Evolutionary conservation across 805 yeast species (phyloP).

Genomic region (Wickerhamomyces bisporus): DNA sequence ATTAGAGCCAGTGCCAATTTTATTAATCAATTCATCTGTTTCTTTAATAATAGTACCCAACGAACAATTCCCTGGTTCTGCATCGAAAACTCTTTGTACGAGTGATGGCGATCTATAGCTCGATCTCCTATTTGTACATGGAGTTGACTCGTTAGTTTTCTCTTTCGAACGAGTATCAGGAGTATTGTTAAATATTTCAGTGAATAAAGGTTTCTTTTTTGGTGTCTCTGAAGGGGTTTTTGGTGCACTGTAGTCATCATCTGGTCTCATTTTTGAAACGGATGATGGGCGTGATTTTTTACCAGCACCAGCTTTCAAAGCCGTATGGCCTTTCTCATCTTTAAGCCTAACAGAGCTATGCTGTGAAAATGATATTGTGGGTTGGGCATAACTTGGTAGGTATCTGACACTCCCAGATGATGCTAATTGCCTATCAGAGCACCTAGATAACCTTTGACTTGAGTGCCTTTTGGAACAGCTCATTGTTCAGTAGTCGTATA

Average conservation of each 20-base stretch:
- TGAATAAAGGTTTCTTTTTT: conserved; percentile 8
- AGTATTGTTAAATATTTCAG: conserved; percentile 3
- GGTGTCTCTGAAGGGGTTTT: conserved; percentile 1
- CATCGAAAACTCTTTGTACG: conserved; percentile 1
- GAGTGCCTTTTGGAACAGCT: neutral
- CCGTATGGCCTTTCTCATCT: neutral
- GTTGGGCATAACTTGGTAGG: conserved; percentile 20
- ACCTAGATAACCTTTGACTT: neutral
- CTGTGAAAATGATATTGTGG: conserved; percentile 15
- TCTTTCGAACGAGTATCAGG: neutral
- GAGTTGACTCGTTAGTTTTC: neutral
- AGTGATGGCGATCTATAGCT: conserved; percentile 13
- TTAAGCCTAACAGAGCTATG: neutral
- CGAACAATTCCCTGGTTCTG: neutral
- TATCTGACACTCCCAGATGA: neutral
- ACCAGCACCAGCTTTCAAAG: conserved; percentile 8
- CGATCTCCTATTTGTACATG: conserved; percentile 7
- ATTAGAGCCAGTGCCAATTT: neutral
- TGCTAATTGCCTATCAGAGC: neutral
- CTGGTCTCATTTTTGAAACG: neutral
- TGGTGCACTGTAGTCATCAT: neutral
- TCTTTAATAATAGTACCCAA: conserved; percentile 5
- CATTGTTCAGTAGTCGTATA: no score
- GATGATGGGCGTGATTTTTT: conserved; percentile 5
- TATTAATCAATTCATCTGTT: conserved; percentile 4